Evolutionary conservation across 495 filamentous ascomycete species (phyloP), one percentile per base, ranked within the genome.

Genomic region (Oidiodendron maius): DNA sequence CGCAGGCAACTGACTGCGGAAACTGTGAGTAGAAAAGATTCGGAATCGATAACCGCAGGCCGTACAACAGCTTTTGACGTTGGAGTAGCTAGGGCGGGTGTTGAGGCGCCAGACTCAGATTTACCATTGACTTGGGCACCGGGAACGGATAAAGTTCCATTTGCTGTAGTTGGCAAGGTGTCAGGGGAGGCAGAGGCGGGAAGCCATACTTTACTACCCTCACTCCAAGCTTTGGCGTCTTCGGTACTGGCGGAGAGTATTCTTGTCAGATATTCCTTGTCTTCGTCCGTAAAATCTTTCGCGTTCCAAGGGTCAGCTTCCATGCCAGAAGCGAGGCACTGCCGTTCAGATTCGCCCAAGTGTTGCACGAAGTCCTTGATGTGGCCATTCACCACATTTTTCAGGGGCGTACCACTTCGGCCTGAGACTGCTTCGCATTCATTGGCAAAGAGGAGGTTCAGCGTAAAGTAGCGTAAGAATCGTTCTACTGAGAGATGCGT

Each of bases 361-460:
- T 77, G 70, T 25, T 80, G 73, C 38, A 96, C 84, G 55, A 91
- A 98, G 23, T 95, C 89, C 39, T 81, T 82, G 59, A 98, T 96
- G 50, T 98, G 93, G 41, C 79, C 81, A 53, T 95, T 91, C 30
- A 98, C 87, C 1, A 95, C 75, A 3, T 79, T 91, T 62, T 95
- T 95, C 22, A 98, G 71, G 1, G 83, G 75, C 4, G 81, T 84
- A 2, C 91, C 91, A 44, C 88, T 82, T 45, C 93, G 79, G 2
- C 93, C 93, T 12, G 89, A 95, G 13, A 96, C 88, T 3, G 93
- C 87, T 64, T 99, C 93, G 57, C 93, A 99, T 61, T 99, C 93
- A 56, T 96, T 94, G 6, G 89, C 88, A 59, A 97, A 99, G 18
- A 95, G 79, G 21, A 91, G 79, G 55, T 96, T 97, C 16, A 99